Evolutionary conservation across 2,329 filamentous ascomycete genomes (phyloP).

Genomic region (Epichloe aotearoae): DNA sequence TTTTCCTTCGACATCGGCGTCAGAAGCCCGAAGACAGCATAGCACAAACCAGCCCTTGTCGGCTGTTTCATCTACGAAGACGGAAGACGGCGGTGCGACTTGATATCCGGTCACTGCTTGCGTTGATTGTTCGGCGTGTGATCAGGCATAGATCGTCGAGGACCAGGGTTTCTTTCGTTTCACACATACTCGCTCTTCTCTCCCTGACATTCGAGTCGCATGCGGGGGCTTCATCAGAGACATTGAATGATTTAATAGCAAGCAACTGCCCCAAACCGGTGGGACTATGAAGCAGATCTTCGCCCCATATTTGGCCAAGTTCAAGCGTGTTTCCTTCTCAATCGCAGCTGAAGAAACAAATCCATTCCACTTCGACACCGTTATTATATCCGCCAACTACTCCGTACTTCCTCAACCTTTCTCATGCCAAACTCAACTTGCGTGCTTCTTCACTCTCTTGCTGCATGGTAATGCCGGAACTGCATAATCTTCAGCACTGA

Average conservation of each 20-base stretch:
- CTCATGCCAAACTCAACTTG: not conserved
- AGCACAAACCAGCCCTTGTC: not conserved
- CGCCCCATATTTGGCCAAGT: not conserved
- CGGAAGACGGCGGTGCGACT: not conserved
- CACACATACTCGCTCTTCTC: not conserved
- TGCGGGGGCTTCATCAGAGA: not conserved
- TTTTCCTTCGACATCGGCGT: not conserved
- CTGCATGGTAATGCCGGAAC: not conserved
- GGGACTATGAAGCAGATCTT: not conserved
- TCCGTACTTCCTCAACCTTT: no score
- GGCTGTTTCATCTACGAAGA: not conserved
- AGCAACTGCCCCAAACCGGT: not conserved
- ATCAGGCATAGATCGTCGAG: not conserved
- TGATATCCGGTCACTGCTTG: not conserved
- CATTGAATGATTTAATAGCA: not conserved
- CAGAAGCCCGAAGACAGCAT: not conserved
- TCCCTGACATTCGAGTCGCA: not conserved
- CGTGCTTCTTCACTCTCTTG: not conserved
- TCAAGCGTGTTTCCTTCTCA: not conserved
- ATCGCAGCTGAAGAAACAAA: not conserved
- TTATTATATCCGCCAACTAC: no score
- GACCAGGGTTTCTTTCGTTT: not conserved
- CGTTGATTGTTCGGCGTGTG: not conserved
- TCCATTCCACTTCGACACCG: not conserved
- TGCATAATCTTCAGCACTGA: not conserved